Evolutionary conservation across 2,329 filamentous ascomycete species (phyloP), one percentile per base, ranked within the genome.

Genomic region (Epichloe uncinata): DNA sequence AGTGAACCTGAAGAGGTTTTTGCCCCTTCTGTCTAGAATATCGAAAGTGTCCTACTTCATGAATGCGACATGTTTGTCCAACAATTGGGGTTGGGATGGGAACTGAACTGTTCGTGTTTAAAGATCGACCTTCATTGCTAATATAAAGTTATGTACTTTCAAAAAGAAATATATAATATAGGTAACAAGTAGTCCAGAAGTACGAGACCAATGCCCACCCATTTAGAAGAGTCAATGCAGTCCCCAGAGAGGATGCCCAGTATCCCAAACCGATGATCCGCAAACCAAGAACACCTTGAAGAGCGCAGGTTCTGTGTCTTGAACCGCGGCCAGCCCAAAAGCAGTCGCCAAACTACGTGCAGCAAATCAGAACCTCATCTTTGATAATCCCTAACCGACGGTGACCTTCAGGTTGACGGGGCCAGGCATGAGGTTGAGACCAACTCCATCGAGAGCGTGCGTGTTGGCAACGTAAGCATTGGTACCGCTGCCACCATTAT

Each of bases 391-490:
- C 58, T 64, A 64, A 55, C 60, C 63, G 43, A 71, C 58, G 34
- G 56, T 60, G 54, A 67, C 58, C 4, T 51, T 47, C 7, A 71
- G 57, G 54, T 53, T 51, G 45, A 59, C 58, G 30, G 58, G 53
- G 44, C 60, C 58, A 35, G 58, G 48, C 52, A 58, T 54, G 47
- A 68, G 46, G 63, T 72, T 72, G 55, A 69, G 64, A 42, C 69
- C 69, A 15, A 68, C 42, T 42, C 70, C 70, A 47, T 72, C 69
- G 1, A 49, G 30, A 34, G 52, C 63, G 56, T 69, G 62, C 55
- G 62, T 69, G 47, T 66, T 66, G 16, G 45, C 54, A 47, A 63
- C 54, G 63, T 68, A 72, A 44, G 69, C 66, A 55, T 69, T 70
- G 44, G 42, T 50, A 49, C 68, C 67, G 20, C 49, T 53, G 38